Evolutionary conservation across 2,329 filamentous ascomycete genomes (phyloP).

Genomic region (Xylaria sp.): DNA sequence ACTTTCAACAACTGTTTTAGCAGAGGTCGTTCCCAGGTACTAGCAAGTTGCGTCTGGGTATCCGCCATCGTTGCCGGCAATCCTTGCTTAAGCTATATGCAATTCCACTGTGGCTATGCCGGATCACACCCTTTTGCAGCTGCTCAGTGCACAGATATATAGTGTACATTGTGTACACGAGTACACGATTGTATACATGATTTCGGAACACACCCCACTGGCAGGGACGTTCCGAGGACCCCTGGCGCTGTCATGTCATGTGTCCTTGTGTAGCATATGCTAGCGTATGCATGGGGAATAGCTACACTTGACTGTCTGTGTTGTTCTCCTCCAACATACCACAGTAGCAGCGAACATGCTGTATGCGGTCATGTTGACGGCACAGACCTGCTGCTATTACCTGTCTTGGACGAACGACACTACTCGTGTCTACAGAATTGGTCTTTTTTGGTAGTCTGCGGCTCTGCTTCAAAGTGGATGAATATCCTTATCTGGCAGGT

Average conservation of each 20-base stretch:
- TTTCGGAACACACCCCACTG: conserved; percentile 37
- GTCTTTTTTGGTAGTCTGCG: conserved; percentile 32
- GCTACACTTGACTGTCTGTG: conserved; percentile 19
- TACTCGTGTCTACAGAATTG: conserved; percentile 27
- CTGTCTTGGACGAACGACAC: conserved; percentile 34
- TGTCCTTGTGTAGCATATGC: conserved; percentile 37
- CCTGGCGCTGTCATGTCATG: conserved; percentile 38
- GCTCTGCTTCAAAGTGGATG: conserved; percentile 30
- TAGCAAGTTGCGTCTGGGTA: conserved; percentile 10
- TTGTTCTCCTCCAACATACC: conserved; percentile 22
- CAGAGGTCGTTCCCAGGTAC: conserved; percentile 19
- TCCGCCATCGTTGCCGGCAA: conserved; percentile 26
- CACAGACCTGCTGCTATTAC: conserved; percentile 31
- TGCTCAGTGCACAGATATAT: neutral
- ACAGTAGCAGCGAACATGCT: conserved; percentile 26
- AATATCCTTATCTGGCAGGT: conserved; percentile 25
- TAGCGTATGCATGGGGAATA: conserved; percentile 32
- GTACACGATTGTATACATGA: conserved; percentile 14
- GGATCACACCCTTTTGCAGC: conserved; percentile 16
- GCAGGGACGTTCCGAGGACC: conserved; percentile 38
- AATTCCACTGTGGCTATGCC: conserved; percentile 23
- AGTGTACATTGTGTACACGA: conserved; percentile 16
- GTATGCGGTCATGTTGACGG: conserved; percentile 34
- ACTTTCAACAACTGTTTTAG: conserved; percentile 6
- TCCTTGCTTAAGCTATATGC: conserved; percentile 28